Base-by-base conservation (phyloP, 192 early-diverging fungal species). In the Spizellomyces sp. region DNA sequence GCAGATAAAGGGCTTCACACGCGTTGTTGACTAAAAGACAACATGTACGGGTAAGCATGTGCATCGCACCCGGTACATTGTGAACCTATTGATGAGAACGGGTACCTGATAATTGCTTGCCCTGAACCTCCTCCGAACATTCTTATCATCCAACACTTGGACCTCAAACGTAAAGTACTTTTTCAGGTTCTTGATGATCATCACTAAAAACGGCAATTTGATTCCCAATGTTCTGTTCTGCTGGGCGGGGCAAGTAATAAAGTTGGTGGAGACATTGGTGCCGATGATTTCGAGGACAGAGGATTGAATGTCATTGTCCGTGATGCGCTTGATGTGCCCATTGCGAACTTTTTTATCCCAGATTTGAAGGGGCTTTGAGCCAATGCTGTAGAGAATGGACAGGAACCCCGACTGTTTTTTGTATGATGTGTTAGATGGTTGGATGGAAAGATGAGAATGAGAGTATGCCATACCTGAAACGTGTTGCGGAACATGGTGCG, bases 131-230 rank as follows among this genome's bases (percentile, higher is more conserved):
- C 96, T 82, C 50, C 89, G 86, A 45, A 87, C 83, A 58, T 90
- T 90, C 70, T 89, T 93, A 74, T 94, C 91, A 78, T 98, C 96
- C 44, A 92, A 63, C 14, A 92, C 82, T 67, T 96, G 89, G 0
- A 96, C 92, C 75, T 98, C 96, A 75, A 98, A 94, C 17, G 93
- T 93, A 69, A 96, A 92, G 69, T 94, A 94, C 74, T 90, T 92
- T 74, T 92, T 90, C 48, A 92, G 76, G 70, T 94, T 95, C 81
- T 96, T 96, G 50, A 95, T 84, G 50, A 95, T 76, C 73, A 98
- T 86, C 9, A 95, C 90, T 45, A 98, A 75, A 70, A 89, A 94
- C 0, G 94, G 96, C 42, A 96, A 81, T 71, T 93, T 96, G 79
- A 96, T 95, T 2, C 94, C 96, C 7, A 98, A 84, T 0, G 93